Base-by-base conservation (phyloP, 2,329 filamentous ascomycete species). In the Tolypocladium tundrense region DNA sequence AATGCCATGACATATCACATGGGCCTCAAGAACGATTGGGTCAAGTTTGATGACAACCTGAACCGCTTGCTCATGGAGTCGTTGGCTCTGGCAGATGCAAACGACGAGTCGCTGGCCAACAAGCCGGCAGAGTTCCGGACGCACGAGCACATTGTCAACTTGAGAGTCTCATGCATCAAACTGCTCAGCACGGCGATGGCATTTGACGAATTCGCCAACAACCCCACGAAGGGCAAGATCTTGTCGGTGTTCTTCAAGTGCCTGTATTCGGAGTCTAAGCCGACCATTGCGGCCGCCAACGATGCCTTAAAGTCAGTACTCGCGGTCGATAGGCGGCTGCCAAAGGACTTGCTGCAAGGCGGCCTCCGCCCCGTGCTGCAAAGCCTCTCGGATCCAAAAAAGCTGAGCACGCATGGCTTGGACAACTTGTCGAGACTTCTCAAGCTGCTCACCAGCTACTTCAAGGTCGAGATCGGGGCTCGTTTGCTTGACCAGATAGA, bases 221-320 rank as follows among this genome's bases (percentile, higher is more conserved):
- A 83, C 1, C 67, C 82, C 0, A 86, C 83, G 0, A 77, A 86
- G 55, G 80, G 77, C 1, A 85, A 84, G 67, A 96, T 97, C 53
- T 92, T 99, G 21, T 86, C 90, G 0, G 91, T 97, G 1, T 99
- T 99, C 75, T 99, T 99, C 81, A 97, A 97, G 69, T 95, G 90
- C 42, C 79, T 99, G 1, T 99, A 99, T 71, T 93, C 91, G 0
- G 91, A 95, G 68, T 95, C 92, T 4, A 87, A 88, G 53, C 90
- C 92, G 45, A 96, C 96, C 2, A 95, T 97, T 56, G 90, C 94
- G 59, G 93, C 94, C 5, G 94, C 95, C 8, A 96, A 97, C 68
- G 87, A 90, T 61, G 93, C 93, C 4, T 73, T 99, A 59, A 91
- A 90, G 66, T 88, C 89, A 31, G 92, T 97, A 10, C 80, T 99